Evolutionary conservation across 2,329 filamentous ascomycete species (phyloP), one percentile per base, ranked within the genome.

Genomic region (Ascochyta rabiei): DNA sequence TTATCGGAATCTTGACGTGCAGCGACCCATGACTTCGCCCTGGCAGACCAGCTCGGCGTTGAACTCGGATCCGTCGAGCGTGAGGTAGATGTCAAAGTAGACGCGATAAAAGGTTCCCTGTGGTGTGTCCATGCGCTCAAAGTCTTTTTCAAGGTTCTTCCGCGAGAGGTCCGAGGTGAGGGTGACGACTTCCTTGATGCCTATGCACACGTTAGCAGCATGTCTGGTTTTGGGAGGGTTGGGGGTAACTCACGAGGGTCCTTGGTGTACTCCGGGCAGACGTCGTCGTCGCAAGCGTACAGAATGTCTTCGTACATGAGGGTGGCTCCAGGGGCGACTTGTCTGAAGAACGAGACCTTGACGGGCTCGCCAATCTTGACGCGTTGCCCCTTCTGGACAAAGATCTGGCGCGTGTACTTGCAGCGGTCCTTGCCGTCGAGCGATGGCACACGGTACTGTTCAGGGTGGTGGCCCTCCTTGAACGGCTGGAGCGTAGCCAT

Each of bases 301-400:
- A 98, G 78, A 48, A 98, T 93, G 79, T 99, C 95, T 81, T 99
- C 95, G 75, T 99, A 99, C 95, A 99, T 98, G 67, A 99, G 86
- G 1, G 93, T 98, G 30, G 95, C 95, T 44, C 95, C 95, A 0
- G 95, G 95, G 6, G 95, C 95, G 49, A 99, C 95, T 76, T 98
- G 95, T 76, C 95, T 84, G 87, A 99, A 98, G 79, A 98, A 98
- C 9, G 91, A 96, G 39, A 98, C 95, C 82, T 98, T 98, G 79
- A 98, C 93, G 1, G 95, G 93, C 79, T 99, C 95, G 68, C 95
- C 95, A 75, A 96, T 98, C 87, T 98, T 98, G 78, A 99, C 93
- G 76, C 96, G 89, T 77, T 99, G 95, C 15, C 95, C 95, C 80
- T 97, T 98, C 71, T 97, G 95, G 62, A 99, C 93, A 68, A 98